These are phyloP conservation scores for Lecanoromycetidae sp. DNA, from an alignment of 2,329 filamentous ascomycete genomes.

Conservation along the genomic window DNA sequence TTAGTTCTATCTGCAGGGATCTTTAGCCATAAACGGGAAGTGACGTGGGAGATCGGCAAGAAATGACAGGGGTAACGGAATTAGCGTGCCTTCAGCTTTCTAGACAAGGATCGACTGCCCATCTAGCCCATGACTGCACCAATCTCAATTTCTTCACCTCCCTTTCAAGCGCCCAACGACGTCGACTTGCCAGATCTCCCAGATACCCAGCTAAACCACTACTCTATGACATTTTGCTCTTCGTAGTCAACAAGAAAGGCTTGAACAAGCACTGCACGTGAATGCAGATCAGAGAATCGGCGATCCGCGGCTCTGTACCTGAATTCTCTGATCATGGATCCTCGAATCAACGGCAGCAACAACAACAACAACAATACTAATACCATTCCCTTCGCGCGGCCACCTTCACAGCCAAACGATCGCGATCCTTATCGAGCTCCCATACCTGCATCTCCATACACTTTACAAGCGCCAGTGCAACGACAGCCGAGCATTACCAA, in stretches of 20 bases:
- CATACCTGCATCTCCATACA: conserved; percentile 15
- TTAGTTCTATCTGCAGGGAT: not conserved
- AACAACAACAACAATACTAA: too few relatives aligned
- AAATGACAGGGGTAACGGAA: conserved; percentile 2
- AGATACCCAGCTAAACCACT: too few relatives aligned
- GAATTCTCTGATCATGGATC: conserved; percentile 7
- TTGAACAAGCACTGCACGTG: too few relatives aligned
- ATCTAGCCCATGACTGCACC: too few relatives aligned
- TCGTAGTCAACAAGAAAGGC: too few relatives aligned
- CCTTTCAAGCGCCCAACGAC: too few relatives aligned
- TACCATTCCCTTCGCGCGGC: conserved; percentile 4
- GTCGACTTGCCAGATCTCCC: too few relatives aligned
- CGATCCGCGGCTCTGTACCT: not conserved
- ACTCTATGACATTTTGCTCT: too few relatives aligned
- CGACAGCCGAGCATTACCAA: conserved; percentile 1
- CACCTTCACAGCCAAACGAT: conserved; percentile 2
- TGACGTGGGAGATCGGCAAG: not conserved
- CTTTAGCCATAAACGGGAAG: not conserved
- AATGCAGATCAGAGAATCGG: too few relatives aligned
- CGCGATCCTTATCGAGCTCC: conserved; percentile 11
- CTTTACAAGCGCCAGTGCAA: conserved; percentile 7
- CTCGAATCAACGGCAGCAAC: conserved; percentile 4
- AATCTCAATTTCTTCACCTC: too few relatives aligned
- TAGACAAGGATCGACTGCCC: too few relatives aligned
- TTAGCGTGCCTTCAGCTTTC: too few relatives aligned